These are phyloP conservation scores for Oxyria digyna DNA, from an alignment of 148 eudicot species.

Conservation along the genomic window DNA sequence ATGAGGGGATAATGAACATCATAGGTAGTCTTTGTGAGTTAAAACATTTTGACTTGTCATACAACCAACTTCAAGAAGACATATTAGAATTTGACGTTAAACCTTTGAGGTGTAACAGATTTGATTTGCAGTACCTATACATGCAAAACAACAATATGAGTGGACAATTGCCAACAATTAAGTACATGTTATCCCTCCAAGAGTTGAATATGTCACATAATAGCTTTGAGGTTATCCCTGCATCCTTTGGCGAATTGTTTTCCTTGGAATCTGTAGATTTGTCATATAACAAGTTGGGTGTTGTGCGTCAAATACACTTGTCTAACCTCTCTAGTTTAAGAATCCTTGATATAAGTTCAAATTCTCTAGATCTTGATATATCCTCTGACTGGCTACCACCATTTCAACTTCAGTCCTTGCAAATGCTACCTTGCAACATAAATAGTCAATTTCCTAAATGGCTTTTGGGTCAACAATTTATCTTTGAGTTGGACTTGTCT, in stretches of 20 bases:
- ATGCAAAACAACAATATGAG: not conserved
- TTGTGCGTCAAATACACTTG: conserved; percentile 6
- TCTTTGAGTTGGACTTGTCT: not conserved
- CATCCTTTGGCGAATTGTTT: not conserved
- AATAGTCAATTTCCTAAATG: conserved; percentile 13
- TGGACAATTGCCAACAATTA: not conserved
- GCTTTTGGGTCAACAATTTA: conserved; percentile 11
- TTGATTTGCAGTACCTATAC: not conserved
- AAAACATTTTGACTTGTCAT: not conserved
- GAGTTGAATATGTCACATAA: not conserved
- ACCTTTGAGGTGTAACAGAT: not conserved
- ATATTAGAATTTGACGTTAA: not conserved
- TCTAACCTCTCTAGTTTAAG: conserved; percentile 11
- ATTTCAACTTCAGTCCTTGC: conserved; percentile 2
- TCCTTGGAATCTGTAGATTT: not conserved
- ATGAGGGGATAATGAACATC: not conserved
- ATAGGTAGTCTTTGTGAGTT: not conserved
- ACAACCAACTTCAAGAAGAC: not conserved
- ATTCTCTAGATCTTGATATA: conserved; percentile 3
- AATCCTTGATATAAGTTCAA: not conserved
- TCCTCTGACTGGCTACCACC: conserved; percentile 17
- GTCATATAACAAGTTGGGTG: not conserved
- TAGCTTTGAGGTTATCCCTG: not conserved
- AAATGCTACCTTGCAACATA: not conserved
- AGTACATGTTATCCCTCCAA: not conserved